These are phyloP conservation scores for Proliferodiscus dingleyae DNA, from an alignment of 2,329 filamentous ascomycete species.

Conservation along the genomic window DNA sequence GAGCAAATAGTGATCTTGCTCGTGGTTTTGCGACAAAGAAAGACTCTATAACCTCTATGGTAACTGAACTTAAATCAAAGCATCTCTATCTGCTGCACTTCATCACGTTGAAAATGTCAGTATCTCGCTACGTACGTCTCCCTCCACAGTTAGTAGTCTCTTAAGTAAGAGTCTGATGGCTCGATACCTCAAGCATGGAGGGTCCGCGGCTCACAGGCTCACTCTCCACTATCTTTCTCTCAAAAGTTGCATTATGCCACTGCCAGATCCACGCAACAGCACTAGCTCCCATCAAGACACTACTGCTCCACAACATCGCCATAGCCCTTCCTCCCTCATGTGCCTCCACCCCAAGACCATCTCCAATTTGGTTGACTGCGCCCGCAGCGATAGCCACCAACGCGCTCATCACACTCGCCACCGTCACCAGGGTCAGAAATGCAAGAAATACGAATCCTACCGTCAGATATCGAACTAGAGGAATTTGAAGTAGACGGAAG, in stretches of 20 bases:
- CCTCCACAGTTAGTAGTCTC: no score
- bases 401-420: conserved; percentile 1
- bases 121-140: no score
- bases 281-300: conserved; percentile 8
- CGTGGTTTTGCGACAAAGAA: no score
- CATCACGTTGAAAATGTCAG: no score
- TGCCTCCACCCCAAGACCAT: conserved; percentile 12
- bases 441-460: conserved; percentile 1
- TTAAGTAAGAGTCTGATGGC: no score
- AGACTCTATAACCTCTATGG: no score
- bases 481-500: conserved; percentile 4
- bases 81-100: no score
- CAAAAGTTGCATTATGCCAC: conserved; percentile 9
- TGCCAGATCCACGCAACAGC: conserved; percentile 7
- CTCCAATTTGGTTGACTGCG: conserved; percentile 3
- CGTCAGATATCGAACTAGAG: conserved; percentile 2
- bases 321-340: neutral
- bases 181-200: no score
- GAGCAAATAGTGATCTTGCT: conserved; percentile 1
- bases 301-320: conserved; percentile 12
- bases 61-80: no score
- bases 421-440: neutral
- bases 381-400: conserved; percentile 1
- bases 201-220: no score
- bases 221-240: conserved; percentile 2